Evolutionary conservation across 2,329 filamentous ascomycete genomes (phyloP), one percentile per base, ranked within the genome.

Genomic region (Cladosporium cucumerinum): DNA sequence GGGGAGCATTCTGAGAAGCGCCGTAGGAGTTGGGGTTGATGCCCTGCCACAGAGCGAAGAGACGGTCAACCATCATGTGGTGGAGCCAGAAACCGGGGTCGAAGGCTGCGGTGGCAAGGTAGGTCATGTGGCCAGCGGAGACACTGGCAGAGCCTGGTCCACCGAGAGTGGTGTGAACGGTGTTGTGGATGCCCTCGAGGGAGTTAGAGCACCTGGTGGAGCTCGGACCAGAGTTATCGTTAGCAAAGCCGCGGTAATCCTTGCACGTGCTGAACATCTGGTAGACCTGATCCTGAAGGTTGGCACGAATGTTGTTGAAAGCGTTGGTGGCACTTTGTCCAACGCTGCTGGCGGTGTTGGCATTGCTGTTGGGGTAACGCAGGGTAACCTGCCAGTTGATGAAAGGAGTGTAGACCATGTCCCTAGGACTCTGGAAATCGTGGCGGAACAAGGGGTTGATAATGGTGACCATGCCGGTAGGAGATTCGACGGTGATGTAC

Each of bases 1-100:
- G 57, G 11, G 64, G 61, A 62, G 66, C 64, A 32, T 26, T 18
- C 43, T 67, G 66, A 14, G 64, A 66, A 16, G 61, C 64, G 36
- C 64, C 64, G 61, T 66, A 67, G 39, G 43, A 51, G 60, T 59
- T 63, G n/a, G 64, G 63, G 51, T 67, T 52, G 49, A 64, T 62
- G 10, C 54, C 66, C 55, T 75, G 73, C 74, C 74, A 76, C 69
- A 76, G 68, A 28, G 74, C 73, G 61, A 72, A 74, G 43, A 74
- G 63, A 57, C 74, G 71, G 63, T 76, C 74, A 16, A 75, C 72
- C 62, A 75, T 76, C 69, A 62, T 65, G 69, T 76, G 74, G 66
- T 76, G 74, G 18, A 76, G 71, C 70, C 70, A 75, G 70, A 76
- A 76, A 52, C 71, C 63, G 2, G 74, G 74, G 49, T 76, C 74